phyloP scores from a whole-genome alignment of 176 grass and related monocot genomes.

The Luzula sylvatica region DNA sequence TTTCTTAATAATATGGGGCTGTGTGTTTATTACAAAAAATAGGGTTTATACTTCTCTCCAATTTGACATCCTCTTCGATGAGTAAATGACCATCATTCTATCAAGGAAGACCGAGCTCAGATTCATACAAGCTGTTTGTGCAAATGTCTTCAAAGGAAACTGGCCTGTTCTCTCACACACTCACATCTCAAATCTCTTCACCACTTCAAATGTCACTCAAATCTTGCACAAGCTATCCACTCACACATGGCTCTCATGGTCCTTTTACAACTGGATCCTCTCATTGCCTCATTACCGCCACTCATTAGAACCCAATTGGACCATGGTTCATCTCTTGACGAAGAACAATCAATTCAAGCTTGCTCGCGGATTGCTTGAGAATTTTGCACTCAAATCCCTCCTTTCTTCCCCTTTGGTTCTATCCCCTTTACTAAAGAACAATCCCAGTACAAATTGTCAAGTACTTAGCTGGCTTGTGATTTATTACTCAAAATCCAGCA shows the following conservation, averaged over 20 bases:
- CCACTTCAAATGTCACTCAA: constrained; percentile 25
- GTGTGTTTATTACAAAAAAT: too few relatives aligned
- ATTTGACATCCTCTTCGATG: background rate
- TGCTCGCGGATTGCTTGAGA: constrained; percentile 26
- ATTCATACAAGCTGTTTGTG: constrained; percentile 42
- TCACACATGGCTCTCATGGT: constrained; percentile 25
- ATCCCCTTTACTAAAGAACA: constrained; percentile 10
- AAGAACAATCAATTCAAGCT: constrained; percentile 9
- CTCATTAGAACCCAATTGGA: constrained; percentile 32
- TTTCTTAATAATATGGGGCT: too few relatives aligned
- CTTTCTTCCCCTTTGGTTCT: constrained; percentile 34
- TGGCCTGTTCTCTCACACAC: constrained; percentile 18
- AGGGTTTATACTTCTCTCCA: too few relatives aligned
- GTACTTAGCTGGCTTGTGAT: constrained; percentile 34
- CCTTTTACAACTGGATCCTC: constrained; percentile 31
- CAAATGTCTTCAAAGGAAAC: constrained; percentile 31
- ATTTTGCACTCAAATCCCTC: constrained; percentile 27
- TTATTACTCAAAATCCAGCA: constrained; percentile 19
- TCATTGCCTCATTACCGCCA: constrained; percentile 36
- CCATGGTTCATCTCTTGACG: constrained; percentile 39
- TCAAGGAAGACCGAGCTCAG: constrained; percentile 11
- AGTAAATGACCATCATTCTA: constrained; percentile 6
- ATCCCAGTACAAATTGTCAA: constrained; percentile 18
- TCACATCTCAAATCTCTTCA: constrained; percentile 12
- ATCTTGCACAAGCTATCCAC: constrained; percentile 28